Conservation (phyloP, 495 filamentous ascomycete genomes). For the Terfezia claveryi region DNA sequence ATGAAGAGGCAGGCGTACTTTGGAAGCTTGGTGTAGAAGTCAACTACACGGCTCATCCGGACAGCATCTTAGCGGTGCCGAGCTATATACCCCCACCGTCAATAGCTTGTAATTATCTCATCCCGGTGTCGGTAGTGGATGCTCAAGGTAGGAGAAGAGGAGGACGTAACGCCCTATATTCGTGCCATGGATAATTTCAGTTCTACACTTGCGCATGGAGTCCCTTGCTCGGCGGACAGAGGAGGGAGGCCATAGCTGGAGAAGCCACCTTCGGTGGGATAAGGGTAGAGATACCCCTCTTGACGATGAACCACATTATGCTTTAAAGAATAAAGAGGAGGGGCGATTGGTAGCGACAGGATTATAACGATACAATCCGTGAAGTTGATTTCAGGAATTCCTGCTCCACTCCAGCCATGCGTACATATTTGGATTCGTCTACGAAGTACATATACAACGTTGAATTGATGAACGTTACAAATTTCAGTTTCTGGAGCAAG, state of each 20-base stretch:
- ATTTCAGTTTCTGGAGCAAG: no score
- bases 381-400: no score
- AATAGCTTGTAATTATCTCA: not conserved
- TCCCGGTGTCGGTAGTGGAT: not conserved
- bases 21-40: slow-evolving; percentile 94
- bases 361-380: no score
- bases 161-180: slow-evolving; percentile 13
- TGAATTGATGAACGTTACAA: no score
- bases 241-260: slow-evolving; percentile 30
- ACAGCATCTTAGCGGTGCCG: slow-evolving; percentile 82
- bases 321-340: no score
- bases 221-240: not conserved
- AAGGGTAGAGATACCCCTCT: slow-evolving; percentile 84
- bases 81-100: slow-evolving; percentile 24
- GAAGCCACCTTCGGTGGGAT: slow-evolving; percentile 98
- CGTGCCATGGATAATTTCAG: not conserved
- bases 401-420: no score
- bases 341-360: no score
- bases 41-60: slow-evolving; percentile 87
- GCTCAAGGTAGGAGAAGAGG: not conserved
- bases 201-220: no score
- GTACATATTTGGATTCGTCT: no score
- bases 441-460: no score
- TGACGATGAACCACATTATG: slow-evolving; percentile 75
- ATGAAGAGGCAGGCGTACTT: not conserved